These are phyloP conservation scores for Chlorella sp. DNA, from an alignment of 139 green algal genomes.

Conservation along the genomic window DNA sequence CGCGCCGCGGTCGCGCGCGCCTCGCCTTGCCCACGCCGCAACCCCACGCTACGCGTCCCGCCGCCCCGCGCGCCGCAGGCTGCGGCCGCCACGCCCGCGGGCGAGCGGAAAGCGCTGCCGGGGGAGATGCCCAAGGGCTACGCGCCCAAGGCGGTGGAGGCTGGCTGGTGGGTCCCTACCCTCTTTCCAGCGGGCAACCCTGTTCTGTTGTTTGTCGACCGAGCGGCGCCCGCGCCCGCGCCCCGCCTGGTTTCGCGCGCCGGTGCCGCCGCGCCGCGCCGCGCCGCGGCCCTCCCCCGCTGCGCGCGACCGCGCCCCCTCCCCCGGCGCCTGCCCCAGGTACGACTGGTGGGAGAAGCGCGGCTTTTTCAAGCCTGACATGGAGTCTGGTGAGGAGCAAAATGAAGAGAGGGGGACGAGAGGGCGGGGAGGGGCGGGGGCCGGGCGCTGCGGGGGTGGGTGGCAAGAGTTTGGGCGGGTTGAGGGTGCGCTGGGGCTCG, in stretches of 20 bases:
- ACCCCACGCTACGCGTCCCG: no score
- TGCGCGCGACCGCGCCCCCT: background rate
- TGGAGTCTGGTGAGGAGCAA: slow-evolving; percentile 25
- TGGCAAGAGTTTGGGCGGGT: no score
- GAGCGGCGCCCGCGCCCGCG: no score
- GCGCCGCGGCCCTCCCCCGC: no score
- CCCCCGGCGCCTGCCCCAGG: slow-evolving; percentile 4
- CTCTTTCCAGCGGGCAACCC: background rate
- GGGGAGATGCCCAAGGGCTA: slow-evolving; percentile 86
- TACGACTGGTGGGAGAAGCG: slow-evolving; percentile 86
- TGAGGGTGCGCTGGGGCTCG: no score
- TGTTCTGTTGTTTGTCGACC: background rate
- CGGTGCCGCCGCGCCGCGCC: background rate
- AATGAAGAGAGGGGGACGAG: no score
- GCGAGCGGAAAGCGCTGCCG: slow-evolving; percentile 83
- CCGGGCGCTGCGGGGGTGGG: no score
- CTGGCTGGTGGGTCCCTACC: slow-evolving; percentile 50
- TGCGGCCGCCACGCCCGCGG: slow-evolving; percentile 67
- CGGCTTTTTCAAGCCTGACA: slow-evolving; percentile 92
- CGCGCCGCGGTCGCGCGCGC: no score
- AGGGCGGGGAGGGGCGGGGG: no score
- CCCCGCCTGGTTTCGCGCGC: background rate
- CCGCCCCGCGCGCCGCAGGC: no score
- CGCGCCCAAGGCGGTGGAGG: slow-evolving; percentile 76
- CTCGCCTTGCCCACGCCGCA: no score